Conservation (phyloP, 2,329 filamentous ascomycete genomes). For the Arthrobotrys megalospora region DNA sequence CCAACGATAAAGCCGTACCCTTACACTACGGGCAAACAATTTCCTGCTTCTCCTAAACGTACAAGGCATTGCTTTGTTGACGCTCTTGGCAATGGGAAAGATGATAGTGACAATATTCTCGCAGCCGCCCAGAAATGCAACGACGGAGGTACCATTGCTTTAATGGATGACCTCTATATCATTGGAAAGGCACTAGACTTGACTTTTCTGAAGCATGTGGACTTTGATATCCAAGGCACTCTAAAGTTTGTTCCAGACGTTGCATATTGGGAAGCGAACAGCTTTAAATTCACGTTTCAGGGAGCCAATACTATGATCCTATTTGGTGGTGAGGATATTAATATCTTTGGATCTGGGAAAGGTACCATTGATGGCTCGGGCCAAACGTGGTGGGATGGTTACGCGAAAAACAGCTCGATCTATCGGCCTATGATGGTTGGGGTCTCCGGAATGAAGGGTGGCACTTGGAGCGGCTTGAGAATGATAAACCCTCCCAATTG, state of each 20-base stretch:
- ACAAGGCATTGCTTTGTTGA: slow-evolving; percentile 38
- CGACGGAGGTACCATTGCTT: slow-evolving; percentile 75
- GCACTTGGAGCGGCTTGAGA: slow-evolving; percentile 74
- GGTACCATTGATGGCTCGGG: slow-evolving; percentile 74
- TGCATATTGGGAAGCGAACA: slow-evolving; percentile 42
- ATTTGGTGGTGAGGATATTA: slow-evolving; percentile 77
- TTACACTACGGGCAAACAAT: slow-evolving; percentile 30
- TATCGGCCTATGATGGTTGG: slow-evolving; percentile 75
- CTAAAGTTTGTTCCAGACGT: slow-evolving; percentile 46
- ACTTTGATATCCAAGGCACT: slow-evolving; percentile 70
- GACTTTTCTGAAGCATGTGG: slow-evolving; percentile 76
- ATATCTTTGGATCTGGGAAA: slow-evolving; percentile 77
- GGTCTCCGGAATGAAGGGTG: slow-evolving; percentile 73
- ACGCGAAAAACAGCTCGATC: slow-evolving; percentile 73
- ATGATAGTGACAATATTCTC: slow-evolving; percentile 72
- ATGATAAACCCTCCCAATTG: slow-evolving; percentile 75
- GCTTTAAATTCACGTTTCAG: slow-evolving; percentile 69
- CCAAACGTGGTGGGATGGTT: slow-evolving; percentile 77
- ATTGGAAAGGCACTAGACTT: slow-evolving; percentile 77
- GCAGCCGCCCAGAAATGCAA: slow-evolving; percentile 75
- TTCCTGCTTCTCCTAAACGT: slow-evolving; percentile 14
- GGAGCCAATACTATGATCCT: slow-evolving; percentile 78
- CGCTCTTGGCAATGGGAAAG: slow-evolving; percentile 63
- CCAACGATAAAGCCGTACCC: slow-evolving; percentile 27
- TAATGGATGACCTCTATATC: slow-evolving; percentile 73